Evolutionary conservation across 1,284 basidiomycete species (phyloP).

Genomic region (Pyrrhoderma lamaoense): DNA sequence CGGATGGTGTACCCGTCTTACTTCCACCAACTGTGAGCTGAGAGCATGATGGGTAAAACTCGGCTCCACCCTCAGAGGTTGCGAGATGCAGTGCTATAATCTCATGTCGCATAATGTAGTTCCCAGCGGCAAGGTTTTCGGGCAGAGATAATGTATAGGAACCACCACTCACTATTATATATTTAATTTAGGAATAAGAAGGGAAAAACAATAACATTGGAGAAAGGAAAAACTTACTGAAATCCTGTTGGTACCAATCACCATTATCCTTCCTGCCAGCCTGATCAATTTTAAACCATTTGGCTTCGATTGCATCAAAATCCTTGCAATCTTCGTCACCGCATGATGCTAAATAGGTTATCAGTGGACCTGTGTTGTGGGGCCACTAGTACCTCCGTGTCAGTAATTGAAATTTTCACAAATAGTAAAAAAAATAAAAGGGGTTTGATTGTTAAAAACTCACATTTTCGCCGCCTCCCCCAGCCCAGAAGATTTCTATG

Average conservation of each 20-base stretch:
- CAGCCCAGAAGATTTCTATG: constrained; percentile 51
- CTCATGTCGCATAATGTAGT: constrained; percentile 67
- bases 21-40: constrained; percentile 52
- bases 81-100: constrained; percentile 65
- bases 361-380: constrained; percentile 62
- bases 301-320: constrained; percentile 47
- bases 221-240: constrained; percentile 25
- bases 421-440: not conserved
- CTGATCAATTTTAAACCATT: constrained; percentile 66
- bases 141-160: constrained; percentile 48
- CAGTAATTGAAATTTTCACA: not conserved
- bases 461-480: constrained; percentile 33
- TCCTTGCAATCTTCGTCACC: constrained; percentile 48
- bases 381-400: constrained; percentile 65
- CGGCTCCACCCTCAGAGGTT: constrained; percentile 42
- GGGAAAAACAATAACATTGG: not conserved
- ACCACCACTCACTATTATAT: constrained; percentile 27
- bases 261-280: constrained; percentile 30
- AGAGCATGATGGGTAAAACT: constrained; percentile 67
- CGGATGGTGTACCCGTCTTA: constrained; percentile 36
- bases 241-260: constrained; percentile 34
- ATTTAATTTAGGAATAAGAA: not conserved
- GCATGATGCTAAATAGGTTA: constrained; percentile 67
- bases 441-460: constrained; percentile 22
- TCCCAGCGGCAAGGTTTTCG: constrained; percentile 44